phyloP scores from a whole-genome alignment of 352 stramenopile species.

The Phytophthora boehmeriae region DNA sequence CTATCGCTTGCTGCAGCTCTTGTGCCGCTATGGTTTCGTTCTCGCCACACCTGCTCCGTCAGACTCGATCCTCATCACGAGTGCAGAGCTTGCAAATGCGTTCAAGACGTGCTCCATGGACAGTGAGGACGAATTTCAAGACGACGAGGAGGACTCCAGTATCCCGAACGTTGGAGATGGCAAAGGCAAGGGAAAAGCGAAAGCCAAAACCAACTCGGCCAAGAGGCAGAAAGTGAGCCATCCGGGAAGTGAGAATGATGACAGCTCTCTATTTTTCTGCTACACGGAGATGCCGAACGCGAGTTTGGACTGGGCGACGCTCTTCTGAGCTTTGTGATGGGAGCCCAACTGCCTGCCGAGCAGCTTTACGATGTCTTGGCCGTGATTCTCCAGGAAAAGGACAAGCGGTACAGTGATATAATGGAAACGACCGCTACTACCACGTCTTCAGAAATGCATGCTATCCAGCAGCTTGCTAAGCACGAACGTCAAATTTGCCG shows the following conservation, averaged over 20 bases:
- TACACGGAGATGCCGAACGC: slow-evolving; percentile 50
- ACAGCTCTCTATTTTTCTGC: slow-evolving; percentile 50
- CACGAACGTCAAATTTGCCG: slow-evolving; percentile 66
- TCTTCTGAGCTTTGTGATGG: slow-evolving; percentile 69
- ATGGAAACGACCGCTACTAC: slow-evolving; percentile 32
- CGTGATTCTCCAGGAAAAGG: slow-evolving; percentile 62
- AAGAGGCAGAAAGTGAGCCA: slow-evolving; percentile 60
- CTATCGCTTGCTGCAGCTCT: slow-evolving; percentile 38
- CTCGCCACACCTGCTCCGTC: slow-evolving; percentile 39
- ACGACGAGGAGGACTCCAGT: slow-evolving; percentile 26
- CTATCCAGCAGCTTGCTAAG: slow-evolving; percentile 36
- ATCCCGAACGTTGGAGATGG: slow-evolving; percentile 1
- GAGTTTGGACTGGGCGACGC: slow-evolving; percentile 73
- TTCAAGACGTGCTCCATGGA: slow-evolving; percentile 37
- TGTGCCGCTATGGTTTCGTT: slow-evolving; percentile 79
- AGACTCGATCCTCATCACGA: slow-evolving; percentile 64
- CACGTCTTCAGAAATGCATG: slow-evolving; percentile 13
- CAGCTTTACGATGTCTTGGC: slow-evolving; percentile 69
- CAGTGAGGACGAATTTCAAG: slow-evolving; percentile 25
- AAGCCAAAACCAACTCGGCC: slow-evolving; percentile 29
- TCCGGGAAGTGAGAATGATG: slow-evolving; percentile 13
- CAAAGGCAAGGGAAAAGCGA: slow-evolving; percentile 26
- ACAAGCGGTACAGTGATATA: slow-evolving; percentile 65
- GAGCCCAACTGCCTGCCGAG: slow-evolving; percentile 53
- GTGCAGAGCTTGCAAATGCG: slow-evolving; percentile 44